Conservation (phyloP, 306 rosid species). For the Pyrus bretschneideri region DNA sequence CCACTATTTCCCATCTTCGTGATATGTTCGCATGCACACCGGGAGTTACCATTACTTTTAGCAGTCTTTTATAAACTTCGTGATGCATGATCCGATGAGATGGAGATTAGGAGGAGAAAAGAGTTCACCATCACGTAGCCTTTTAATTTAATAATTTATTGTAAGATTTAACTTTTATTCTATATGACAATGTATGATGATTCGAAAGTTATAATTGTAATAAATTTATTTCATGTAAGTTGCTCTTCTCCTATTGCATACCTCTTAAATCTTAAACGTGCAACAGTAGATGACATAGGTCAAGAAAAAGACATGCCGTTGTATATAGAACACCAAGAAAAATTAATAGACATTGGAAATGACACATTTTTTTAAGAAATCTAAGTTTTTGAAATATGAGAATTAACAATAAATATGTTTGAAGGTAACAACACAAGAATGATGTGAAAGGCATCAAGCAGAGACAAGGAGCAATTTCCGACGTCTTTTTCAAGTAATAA, state of each 20-base stretch:
- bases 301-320: not conserved
- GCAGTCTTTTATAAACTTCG: not conserved
- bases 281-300: not conserved
- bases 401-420: not conserved
- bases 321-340: not conserved
- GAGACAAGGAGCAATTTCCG: not conserved
- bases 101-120: no score
- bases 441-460: not conserved
- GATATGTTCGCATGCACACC: not conserved
- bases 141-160: no score
- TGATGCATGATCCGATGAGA: not conserved
- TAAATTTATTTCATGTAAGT: no score
- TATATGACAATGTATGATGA: accelerated
- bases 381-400: not conserved
- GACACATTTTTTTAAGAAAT: not conserved
- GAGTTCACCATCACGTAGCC: accelerated
- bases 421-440: not conserved
- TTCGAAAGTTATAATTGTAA: no score
- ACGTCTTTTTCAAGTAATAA: not conserved
- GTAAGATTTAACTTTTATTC: no score
- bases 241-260: no score
- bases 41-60: no score
- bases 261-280: not conserved
- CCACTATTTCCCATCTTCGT: no score
- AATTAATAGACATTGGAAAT: not conserved